Base-by-base conservation (phyloP, 2,329 filamentous ascomycete species). In the Paraphoma sp. region DNA sequence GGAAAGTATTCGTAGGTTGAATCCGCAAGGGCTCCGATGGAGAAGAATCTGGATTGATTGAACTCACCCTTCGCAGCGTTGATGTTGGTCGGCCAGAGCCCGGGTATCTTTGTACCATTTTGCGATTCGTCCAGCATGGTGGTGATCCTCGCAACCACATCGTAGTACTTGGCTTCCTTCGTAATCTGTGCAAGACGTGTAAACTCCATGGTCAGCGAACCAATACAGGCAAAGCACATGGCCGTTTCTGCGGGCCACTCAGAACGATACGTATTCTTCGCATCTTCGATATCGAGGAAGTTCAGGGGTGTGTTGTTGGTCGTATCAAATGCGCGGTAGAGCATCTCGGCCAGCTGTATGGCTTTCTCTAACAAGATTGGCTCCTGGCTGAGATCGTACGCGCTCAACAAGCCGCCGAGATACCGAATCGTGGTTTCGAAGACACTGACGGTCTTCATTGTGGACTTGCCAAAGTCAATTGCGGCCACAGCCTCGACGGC, bases 381-480 rank as follows among this genome's bases (percentile, higher is more conserved):
- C 48, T 73, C 71, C 11, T 60, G 59, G 44, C 72, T 76, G 38
- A 78, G 63, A 49, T 78, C 76, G 53, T 76, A 78, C 48, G 76
- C 76, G 44, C 68, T 69, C 30, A 78, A 54, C 16, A 78, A 54
- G 8, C 76, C 76, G 16, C 76, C 75, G 7, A 78, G 68, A 43
- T 76, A 76, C 36, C 76, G 70, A 44, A 82, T 83, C 0, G 79
- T 83, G 0, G 81, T 82, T 60, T 83, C 81, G 53, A 83, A 83
- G n/a, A 83, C 80, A 62, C 81, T 82, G 62, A 83, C 69, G 28
- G 78, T 75, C 10, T 69, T 67, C 14, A 74, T 72, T 2, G 76
- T 67, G 11, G 72, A 74, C 17, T 70, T 71, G 23, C 77, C 75
- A 44, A 83, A 80, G 57, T 83, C 79, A 46, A 83, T 82, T 9